Evolutionary conservation across 192 early-diverging fungal genomes (phyloP).

Genomic region (Hyaloraphidium curvatum): DNA sequence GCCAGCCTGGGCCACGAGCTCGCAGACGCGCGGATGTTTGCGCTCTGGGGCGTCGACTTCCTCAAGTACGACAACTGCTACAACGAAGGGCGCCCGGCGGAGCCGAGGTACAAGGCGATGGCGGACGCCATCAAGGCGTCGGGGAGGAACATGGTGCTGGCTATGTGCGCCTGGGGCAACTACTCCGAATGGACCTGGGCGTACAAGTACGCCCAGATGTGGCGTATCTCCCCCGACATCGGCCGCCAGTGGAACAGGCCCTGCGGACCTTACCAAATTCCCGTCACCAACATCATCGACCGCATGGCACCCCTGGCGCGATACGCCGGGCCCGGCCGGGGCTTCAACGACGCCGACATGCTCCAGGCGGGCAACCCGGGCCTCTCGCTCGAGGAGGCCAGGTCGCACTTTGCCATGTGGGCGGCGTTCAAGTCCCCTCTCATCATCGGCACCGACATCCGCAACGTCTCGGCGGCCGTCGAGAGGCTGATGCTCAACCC

Average conservation of each 20-base stretch:
- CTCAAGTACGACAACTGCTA: conserved; percentile 41
- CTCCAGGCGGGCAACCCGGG: conserved; percentile 28
- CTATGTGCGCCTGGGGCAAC: conserved; percentile 29
- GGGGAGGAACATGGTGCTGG: conserved; percentile 21
- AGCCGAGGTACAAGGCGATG: conserved; percentile 18
- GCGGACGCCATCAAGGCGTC: conserved; percentile 23
- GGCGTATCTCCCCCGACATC: too few relatives aligned
- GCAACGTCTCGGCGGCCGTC: conserved; percentile 9
- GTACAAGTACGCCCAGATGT: too few relatives aligned
- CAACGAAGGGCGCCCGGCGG: too few relatives aligned
- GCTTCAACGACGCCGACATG: conserved; percentile 33
- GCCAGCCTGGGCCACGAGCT: conserved; percentile 24
- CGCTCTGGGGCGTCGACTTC: conserved; percentile 35
- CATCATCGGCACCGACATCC: conserved; percentile 33
- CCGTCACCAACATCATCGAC: conserved; percentile 16
- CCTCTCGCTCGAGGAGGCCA: conserved; percentile 14
- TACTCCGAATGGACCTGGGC: too few relatives aligned
- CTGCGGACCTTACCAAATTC: too few relatives aligned
- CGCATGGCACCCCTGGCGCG: conserved; percentile 4
- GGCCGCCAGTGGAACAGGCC: too few relatives aligned
- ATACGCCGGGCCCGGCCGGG: conserved; percentile 18
- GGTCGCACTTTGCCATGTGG: conserved; percentile 33
- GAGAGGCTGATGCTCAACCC: conserved; percentile 18
- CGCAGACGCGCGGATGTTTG: conserved; percentile 23
- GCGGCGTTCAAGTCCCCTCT: conserved; percentile 32